Percentiles rank a stretch among this genome's conserved stretches.
phyloP scores from a whole-genome alignment of 2,329 filamentous ascomycete species.

The Beauveria varroae region DNA sequence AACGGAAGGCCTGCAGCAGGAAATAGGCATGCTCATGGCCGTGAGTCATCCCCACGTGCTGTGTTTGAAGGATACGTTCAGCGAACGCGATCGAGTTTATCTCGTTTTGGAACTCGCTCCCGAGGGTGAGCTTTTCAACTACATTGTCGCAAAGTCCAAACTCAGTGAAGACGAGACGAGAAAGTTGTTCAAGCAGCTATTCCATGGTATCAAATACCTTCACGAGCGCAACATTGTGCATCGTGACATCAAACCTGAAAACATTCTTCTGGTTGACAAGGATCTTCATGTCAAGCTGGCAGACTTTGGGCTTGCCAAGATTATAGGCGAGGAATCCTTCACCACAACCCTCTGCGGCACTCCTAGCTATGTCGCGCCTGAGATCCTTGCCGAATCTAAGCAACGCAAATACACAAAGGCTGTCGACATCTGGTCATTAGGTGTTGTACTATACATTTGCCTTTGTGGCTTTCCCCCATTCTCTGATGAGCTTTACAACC shows the following conservation, averaged over 20 bases:
- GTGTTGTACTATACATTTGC: slow-evolving; percentile 97
- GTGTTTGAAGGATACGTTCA: slow-evolving; percentile 90
- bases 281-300: slow-evolving; percentile 83
- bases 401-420: slow-evolving; percentile 88
- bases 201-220: slow-evolving; percentile 90
- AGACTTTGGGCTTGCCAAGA: slow-evolving; percentile 95
- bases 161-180: slow-evolving; percentile 76
- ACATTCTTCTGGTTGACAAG: slow-evolving; percentile 83
- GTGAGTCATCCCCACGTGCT: slow-evolving; percentile 90
- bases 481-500: slow-evolving; percentile 80
- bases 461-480: slow-evolving; percentile 96
- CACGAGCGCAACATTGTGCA: slow-evolving; percentile 97
- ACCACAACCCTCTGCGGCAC: slow-evolving; percentile 94
- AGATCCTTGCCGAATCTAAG: slow-evolving; percentile 77
- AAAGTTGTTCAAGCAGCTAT: slow-evolving; percentile 83
- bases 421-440: slow-evolving; percentile 93
- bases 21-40: slow-evolving; percentile 95
- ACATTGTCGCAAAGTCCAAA: slow-evolving; percentile 85
- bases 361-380: slow-evolving; percentile 94
- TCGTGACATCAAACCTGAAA: slow-evolving; percentile 95
- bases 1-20: slow-evolving; percentile 81
- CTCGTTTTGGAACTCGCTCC: slow-evolving; percentile 83
- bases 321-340: slow-evolving; percentile 97
- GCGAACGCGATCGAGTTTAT: slow-evolving; percentile 85
- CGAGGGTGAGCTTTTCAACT: slow-evolving; percentile 93